These are phyloP conservation scores for Fusarium sp. DNA, from an alignment of 2,329 filamentous ascomycete species.

Conservation along the genomic window DNA sequence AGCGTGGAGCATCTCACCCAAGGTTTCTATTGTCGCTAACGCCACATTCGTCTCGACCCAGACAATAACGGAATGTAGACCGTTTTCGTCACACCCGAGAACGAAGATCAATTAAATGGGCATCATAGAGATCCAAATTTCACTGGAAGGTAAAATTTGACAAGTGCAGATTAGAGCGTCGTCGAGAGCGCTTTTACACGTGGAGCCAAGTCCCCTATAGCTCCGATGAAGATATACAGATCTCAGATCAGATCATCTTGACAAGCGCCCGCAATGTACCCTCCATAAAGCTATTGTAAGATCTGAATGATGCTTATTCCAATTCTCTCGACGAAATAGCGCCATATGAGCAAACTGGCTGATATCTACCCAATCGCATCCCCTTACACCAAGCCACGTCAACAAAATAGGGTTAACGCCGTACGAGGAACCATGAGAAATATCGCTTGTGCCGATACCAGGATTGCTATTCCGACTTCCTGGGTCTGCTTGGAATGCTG, in stretches of 20 bases:
- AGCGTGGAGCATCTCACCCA: not conserved
- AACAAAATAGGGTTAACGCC: not conserved
- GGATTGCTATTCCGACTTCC: not conserved
- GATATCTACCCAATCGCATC: not conserved
- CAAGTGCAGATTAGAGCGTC: too few species aligned
- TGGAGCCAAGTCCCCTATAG: not conserved
- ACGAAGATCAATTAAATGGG: not conserved
- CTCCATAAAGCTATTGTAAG: not conserved
- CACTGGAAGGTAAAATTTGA: too few species aligned
- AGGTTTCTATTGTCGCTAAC: not conserved
- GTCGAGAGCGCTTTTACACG: too few species aligned
- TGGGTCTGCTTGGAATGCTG: not conserved
- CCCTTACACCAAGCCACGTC: not conserved
- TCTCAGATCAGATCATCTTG: not conserved
- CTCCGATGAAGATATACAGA: too few species aligned
- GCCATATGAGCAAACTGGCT: not conserved
- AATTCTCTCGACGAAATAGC: not conserved
- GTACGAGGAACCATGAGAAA: not conserved
- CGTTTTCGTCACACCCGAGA: not conserved
- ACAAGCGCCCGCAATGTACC: not conserved
- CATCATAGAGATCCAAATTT: not conserved
- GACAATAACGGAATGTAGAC: not conserved
- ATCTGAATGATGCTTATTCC: not conserved
- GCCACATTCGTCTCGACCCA: not conserved
- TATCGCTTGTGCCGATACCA: not conserved